These are phyloP conservation scores for Rhizopus stolonifer DNA, from an alignment of 371 early-diverging fungal species.

Conservation along the genomic window DNA sequence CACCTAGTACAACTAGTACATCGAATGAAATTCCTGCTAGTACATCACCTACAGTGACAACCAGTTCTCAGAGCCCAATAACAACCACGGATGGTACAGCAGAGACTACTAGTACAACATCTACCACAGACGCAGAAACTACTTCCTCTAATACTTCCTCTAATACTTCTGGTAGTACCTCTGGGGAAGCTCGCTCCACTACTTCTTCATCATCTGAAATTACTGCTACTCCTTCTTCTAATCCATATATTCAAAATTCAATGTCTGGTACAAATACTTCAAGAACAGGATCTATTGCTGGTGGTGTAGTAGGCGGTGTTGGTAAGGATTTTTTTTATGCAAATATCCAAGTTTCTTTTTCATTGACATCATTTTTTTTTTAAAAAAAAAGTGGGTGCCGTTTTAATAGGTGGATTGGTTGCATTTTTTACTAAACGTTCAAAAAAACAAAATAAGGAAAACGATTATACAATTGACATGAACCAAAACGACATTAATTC, in stretches of 20 bases:
- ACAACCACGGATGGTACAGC: background rate
- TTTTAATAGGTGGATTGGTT: constrained; percentile 42
- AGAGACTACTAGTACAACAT: background rate
- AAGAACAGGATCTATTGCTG: constrained; percentile 6
- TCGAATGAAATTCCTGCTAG: constrained; percentile 5
- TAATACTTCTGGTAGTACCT: background rate
- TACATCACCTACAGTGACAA: constrained; percentile 1
- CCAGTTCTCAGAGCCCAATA: background rate
- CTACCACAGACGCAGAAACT: background rate
- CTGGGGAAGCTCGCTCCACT: background rate
- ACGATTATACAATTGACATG: constrained; percentile 29
- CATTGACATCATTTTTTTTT: constrained; percentile 3
- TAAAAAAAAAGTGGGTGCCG: constrained; percentile 32
- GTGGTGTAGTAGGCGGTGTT: constrained; percentile 23
- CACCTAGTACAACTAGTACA: background rate
- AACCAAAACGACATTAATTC: constrained; percentile 20
- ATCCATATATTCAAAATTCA: background rate
- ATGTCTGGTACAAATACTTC: background rate
- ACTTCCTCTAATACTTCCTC: background rate
- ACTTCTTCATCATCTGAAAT: background rate
- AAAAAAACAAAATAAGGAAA: constrained; percentile 11
- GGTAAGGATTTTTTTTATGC: constrained; percentile 9
- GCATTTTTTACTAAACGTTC: constrained; percentile 29
- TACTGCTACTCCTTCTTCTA: background rate
- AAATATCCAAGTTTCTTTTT: background rate